These are phyloP conservation scores for Entomortierella beljakovae DNA, from an alignment of 192 early-diverging fungal genomes.

Conservation along the genomic window DNA sequence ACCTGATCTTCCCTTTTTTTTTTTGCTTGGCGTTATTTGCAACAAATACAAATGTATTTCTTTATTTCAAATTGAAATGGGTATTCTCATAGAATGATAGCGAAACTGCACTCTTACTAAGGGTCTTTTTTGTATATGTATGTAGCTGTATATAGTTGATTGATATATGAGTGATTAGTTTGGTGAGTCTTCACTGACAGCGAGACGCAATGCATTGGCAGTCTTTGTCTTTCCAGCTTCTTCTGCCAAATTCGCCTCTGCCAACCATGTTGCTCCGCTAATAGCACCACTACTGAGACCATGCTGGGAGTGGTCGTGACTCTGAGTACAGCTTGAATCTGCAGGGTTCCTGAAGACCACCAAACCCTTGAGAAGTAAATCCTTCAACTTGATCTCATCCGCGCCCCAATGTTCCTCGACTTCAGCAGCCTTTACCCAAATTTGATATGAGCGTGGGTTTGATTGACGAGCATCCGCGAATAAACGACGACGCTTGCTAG, in stretches of 20 bases:
- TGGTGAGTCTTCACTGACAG: constrained; percentile 29
- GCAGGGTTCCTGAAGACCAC: constrained; percentile 53
- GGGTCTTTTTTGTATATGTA: too few species aligned
- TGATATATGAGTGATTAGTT: background rate
- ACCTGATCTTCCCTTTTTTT: too few species aligned
- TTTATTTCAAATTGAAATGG: too few species aligned
- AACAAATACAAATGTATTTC: too few species aligned
- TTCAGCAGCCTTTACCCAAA: constrained; percentile 54
- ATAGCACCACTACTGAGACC: constrained; percentile 20
- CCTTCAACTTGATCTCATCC: constrained; percentile 44
- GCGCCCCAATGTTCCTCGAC: constrained; percentile 53
- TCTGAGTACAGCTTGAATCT: constrained; percentile 23
- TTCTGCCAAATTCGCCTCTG: constrained; percentile 23
- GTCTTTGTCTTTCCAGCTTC: constrained; percentile 33
- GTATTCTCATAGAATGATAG: too few species aligned
- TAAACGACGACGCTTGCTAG: constrained; percentile 47
- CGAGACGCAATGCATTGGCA: constrained; percentile 32
- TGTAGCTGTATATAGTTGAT: background rate
- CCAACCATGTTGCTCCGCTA: constrained; percentile 32
- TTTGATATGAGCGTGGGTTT: constrained; percentile 36
- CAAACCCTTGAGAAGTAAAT: constrained; percentile 29
- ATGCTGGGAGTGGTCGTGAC: constrained; percentile 44
- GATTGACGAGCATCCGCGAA: constrained; percentile 52
- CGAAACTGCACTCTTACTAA: too few species aligned
- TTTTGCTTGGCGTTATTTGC: too few species aligned